These are phyloP conservation scores for Byssothecium circinans DNA, from an alignment of 2,329 filamentous ascomycete genomes.

Conservation along the genomic window DNA sequence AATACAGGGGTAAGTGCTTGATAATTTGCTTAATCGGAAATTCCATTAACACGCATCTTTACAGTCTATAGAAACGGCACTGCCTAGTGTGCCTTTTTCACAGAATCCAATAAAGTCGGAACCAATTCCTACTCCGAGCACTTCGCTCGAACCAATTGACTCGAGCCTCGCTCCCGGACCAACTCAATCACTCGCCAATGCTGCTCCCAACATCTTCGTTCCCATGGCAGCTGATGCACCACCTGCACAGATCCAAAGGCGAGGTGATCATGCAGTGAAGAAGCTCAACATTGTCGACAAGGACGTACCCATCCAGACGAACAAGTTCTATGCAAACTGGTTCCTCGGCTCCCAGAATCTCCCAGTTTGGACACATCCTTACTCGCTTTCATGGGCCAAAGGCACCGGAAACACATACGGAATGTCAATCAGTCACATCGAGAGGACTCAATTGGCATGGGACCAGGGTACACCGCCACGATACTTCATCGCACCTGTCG, in stretches of 20 bases:
- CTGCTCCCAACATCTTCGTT: conserved; percentile 43
- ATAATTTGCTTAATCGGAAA: neutral
- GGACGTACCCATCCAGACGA: conserved; percentile 63
- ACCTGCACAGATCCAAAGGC: conserved; percentile 40
- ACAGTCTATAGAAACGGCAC: conserved; percentile 34
- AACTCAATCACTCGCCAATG: conserved; percentile 16
- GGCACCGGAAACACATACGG: conserved; percentile 70
- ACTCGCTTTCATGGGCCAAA: conserved; percentile 49
- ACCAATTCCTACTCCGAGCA: conserved; percentile 18
- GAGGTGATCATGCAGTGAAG: conserved; percentile 47
- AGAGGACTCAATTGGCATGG: conserved; percentile 64
- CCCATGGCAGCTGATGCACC: conserved; percentile 46
- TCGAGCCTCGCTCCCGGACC: conserved; percentile 34
- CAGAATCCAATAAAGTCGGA: conserved; percentile 27
- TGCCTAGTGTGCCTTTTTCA: conserved; percentile 36
- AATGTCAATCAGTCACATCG: conserved; percentile 74
- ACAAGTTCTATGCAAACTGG: conserved; percentile 74
- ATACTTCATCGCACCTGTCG: conserved; percentile 82
- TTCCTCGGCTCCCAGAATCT: conserved; percentile 72
- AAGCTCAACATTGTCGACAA: conserved; percentile 43
- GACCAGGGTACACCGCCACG: conserved; percentile 45
- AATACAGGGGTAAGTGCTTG: conserved; percentile 30
- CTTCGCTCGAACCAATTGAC: conserved; percentile 29
- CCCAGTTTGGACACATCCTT: conserved; percentile 72
- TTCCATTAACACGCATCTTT: conserved; percentile 7